Evolutionary conservation across 768 basidiomycete species (phyloP), one percentile per base, ranked within the genome.

Genomic region (Lactarius tabidus): DNA sequence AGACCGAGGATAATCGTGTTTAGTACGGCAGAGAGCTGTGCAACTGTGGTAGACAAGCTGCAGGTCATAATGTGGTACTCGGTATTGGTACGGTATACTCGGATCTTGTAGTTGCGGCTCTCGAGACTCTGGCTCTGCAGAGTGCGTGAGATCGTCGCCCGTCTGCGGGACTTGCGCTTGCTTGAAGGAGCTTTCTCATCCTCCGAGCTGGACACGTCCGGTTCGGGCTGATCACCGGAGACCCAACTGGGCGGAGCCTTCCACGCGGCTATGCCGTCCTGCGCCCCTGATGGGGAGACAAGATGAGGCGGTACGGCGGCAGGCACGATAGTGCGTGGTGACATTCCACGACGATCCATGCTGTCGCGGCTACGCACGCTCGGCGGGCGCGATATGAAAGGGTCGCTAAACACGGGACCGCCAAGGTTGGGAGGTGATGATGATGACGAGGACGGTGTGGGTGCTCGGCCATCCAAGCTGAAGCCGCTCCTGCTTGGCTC

Each of bases 241-340:
- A 80, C 87, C 90, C 91, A 92, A 62, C 89, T 90, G 71, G 91
- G 84, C 1, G 91, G 91, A 6, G 91, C 78, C 2, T 75, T 82
- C 91, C 91, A 93, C 9, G 26, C 57, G 29, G 66, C 63, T 35
- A 33, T 60, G 36, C 57, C 59, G 26, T 69, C 67, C 43, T 67
- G 26, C n/a, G 60, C 45, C 75, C 73, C 39, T 14, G 65, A 53
- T 18, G 65, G 26, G 6, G 39, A 45, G 39, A 58, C 60, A 18
- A 35, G 61, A 58, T 38, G 73, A 59, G 28, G 63, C 63, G 6
- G 68, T 52, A 9, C 45, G 60, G 65, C 48, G 57, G 63, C 67
- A 3, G 53, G 59, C 23, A 9, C 31, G 29, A 71, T 51, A 57
- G 62, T 33, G 41, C 57, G 65, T 20, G 59, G 59, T 48, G 64